Percentiles rank a stretch among this genome's conserved stretches.
Conservation (phyloP, 2,329 filamentous ascomycete genomes). For the Claviceps maximensis region DNA sequence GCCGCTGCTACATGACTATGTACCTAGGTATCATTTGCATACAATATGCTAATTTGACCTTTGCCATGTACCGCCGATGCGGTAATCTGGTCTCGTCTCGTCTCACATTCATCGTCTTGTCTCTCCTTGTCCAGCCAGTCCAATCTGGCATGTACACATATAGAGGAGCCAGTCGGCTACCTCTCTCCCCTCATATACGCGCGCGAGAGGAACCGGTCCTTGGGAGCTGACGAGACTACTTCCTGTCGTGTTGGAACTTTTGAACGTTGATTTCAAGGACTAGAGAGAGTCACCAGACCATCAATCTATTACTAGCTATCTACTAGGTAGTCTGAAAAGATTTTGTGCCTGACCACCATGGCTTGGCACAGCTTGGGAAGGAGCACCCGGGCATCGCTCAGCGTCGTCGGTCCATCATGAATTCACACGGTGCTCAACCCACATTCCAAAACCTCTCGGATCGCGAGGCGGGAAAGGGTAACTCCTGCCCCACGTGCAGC, state of each 20-base stretch:
- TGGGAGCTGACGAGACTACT: not conserved
- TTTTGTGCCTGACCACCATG: not conserved
- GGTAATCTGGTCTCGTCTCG: not conserved
- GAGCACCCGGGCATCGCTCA: not conserved
- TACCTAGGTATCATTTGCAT: slow-evolving; percentile 4
- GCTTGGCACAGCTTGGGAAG: not conserved
- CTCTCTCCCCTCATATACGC: not conserved
- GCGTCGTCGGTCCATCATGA: not conserved
- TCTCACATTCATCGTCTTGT: not conserved
- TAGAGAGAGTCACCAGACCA: not conserved
- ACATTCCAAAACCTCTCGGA: not conserved
- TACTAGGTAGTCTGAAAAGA: not conserved
- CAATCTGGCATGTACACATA: too few species aligned
- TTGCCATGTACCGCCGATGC: slow-evolving; percentile 3
- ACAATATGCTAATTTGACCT: not conserved
- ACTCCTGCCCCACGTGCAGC: too few species aligned
- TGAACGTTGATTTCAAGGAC: not conserved
- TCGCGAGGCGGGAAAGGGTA: not conserved
- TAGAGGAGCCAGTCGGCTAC: too few species aligned
- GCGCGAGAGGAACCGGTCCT: not conserved
- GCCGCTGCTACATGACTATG: not conserved
- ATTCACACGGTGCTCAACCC: not conserved
- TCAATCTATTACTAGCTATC: not conserved
- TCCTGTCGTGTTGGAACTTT: not conserved
- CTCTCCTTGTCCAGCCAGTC: not conserved